A percentile compares a stretch with the other conserved stretches of the same genome.
phyloP scores from a whole-genome alignment of 192 early-diverging fungal genomes.

The Backusella morwellensis region DNA sequence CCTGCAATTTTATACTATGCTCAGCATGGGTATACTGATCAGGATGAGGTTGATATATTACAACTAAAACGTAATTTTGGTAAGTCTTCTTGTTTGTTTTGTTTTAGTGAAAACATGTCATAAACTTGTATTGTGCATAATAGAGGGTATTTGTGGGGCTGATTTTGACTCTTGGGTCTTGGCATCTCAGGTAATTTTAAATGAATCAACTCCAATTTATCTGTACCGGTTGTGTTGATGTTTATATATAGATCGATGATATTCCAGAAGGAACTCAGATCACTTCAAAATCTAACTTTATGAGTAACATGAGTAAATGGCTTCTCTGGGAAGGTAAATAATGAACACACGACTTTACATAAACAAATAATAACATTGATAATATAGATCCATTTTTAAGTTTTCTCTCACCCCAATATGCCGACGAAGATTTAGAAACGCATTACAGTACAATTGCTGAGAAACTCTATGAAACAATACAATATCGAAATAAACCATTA shows the following conservation, averaged over 20 bases:
- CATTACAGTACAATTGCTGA: slow-evolving; percentile 61
- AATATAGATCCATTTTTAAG: slow-evolving; percentile 63
- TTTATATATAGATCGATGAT: slow-evolving; percentile 47
- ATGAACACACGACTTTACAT: neutral
- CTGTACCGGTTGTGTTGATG: neutral
- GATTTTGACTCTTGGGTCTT: slow-evolving; percentile 74
- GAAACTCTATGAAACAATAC: slow-evolving; percentile 50
- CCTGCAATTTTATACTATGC: slow-evolving; percentile 78
- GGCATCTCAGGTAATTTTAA: slow-evolving; percentile 52
- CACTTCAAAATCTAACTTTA: slow-evolving; percentile 56
- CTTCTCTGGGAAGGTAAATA: slow-evolving; percentile 76
- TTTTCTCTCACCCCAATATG: slow-evolving; percentile 80
- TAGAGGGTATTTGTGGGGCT: slow-evolving; percentile 81
- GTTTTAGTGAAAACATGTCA: neutral
- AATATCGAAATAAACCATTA: slow-evolving; percentile 54
- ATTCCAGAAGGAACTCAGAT: slow-evolving; percentile 41
- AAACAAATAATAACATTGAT: neutral
- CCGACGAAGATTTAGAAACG: slow-evolving; percentile 59
- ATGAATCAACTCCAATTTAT: too few relatives aligned
- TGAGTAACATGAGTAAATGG: slow-evolving; percentile 80
- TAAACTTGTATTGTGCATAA: slow-evolving; percentile 14
- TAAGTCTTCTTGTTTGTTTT: slow-evolving; percentile 5
- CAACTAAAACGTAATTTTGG: slow-evolving; percentile 53
- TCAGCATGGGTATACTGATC: slow-evolving; percentile 69
- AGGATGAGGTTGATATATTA: slow-evolving; percentile 56